Conservation (phyloP, 768 basidiomycete species). For the Naematelia encephala region DNA sequence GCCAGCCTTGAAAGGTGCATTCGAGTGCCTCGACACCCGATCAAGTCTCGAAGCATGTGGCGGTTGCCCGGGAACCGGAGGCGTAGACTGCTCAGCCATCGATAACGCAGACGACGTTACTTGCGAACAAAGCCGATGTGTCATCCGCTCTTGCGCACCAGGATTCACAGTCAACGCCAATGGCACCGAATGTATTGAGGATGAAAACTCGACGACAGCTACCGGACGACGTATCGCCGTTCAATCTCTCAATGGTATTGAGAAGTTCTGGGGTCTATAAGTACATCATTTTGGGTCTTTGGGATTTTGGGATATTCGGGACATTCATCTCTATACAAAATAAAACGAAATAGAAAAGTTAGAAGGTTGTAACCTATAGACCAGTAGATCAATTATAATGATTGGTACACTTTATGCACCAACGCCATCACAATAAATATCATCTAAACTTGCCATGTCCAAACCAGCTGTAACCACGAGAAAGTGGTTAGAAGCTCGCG, state of each 20-base stretch:
- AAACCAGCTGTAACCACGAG: no score
- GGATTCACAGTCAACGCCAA: slow-evolving; percentile 4
- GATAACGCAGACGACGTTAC: slow-evolving; percentile 2
- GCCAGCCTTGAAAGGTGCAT: background rate
- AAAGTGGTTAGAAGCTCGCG: no score
- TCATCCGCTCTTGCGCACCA: background rate
- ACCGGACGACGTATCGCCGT: background rate
- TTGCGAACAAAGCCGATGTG: background rate
- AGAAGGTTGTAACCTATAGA: no score
- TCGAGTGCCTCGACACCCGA: background rate
- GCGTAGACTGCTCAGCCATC: slow-evolving; percentile 1
- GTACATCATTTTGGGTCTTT: no score
- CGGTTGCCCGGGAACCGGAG: background rate
- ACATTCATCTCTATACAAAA: no score
- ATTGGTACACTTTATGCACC: no score
- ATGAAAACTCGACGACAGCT: background rate
- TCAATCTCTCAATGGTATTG: background rate
- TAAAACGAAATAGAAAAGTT: no score
- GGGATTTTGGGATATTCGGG: no score
- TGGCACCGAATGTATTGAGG: background rate
- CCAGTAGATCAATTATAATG: no score
- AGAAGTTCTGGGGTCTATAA: no score
- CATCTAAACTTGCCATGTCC: no score
- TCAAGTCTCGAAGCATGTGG: background rate
- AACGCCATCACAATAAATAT: no score